Evolutionary conservation across 441 rosid species (phyloP).

Genomic region (Brassica balearica): DNA sequence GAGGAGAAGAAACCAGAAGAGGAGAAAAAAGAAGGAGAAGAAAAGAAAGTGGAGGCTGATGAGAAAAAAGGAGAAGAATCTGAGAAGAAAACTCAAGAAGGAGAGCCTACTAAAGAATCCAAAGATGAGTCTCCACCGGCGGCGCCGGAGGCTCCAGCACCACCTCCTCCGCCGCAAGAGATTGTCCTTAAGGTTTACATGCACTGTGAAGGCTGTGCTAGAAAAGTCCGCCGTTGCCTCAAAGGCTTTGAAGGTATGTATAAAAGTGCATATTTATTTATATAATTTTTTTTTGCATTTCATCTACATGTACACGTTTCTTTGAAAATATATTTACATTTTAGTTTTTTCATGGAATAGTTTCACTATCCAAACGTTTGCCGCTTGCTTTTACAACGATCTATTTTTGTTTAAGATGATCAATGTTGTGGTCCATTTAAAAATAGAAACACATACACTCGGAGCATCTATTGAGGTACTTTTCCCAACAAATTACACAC

Average conservation of each 20-base stretch:
- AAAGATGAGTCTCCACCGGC: conserved; percentile 47
- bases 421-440: conserved; percentile 1
- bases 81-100: conserved; percentile 38
- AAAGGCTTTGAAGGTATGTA: conserved; percentile 70
- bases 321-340: not conserved
- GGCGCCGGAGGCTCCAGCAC: conserved; percentile 37
- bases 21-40: conserved; percentile 47
- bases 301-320: not conserved
- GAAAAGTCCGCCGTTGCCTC: conserved; percentile 72
- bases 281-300: conserved; percentile 13
- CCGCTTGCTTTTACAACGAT: not conserved
- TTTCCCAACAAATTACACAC: conserved; percentile 2
- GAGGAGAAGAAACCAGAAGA: conserved; percentile 52
- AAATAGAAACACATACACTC: not conserved
- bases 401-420: not conserved
- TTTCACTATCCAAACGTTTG: conserved; percentile 8
- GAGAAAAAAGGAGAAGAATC: conserved; percentile 50
- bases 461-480: not conserved
- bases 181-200: conserved; percentile 71
- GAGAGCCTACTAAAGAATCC: conserved; percentile 48
- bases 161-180: conserved; percentile 71
- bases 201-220: conserved; percentile 94
- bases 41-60: conserved; percentile 47
- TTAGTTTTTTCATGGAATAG: not conserved
- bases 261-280: not conserved